phyloP scores from a whole-genome alignment of 2,329 filamentous ascomycete species.

The Paraconiothyrium sp. region DNA sequence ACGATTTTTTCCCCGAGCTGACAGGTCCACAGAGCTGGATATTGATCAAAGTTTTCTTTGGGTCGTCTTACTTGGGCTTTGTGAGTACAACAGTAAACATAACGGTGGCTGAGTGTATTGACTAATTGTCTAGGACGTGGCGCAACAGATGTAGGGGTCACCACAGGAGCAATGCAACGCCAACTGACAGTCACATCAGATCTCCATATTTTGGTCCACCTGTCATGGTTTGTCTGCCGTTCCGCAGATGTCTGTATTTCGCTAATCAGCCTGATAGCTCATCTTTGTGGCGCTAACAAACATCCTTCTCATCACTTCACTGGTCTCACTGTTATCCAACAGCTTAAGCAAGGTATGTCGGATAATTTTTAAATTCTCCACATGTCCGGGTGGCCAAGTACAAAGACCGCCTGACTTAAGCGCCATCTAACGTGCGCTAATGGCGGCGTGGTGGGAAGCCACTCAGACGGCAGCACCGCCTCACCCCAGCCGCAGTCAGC shows the following conservation, averaged over 20 bases:
- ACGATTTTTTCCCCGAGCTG: slow-evolving; percentile 16
- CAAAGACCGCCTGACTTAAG: slow-evolving; percentile 14
- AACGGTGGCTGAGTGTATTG: slow-evolving; percentile 6
- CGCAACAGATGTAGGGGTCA: slow-evolving; percentile 53
- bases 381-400: slow-evolving; percentile 2
- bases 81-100: slow-evolving; percentile 53
- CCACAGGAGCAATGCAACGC: background rate
- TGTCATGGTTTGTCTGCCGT: slow-evolving; percentile 56
- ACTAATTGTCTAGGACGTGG: slow-evolving; percentile 52
- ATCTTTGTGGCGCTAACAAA: slow-evolving; percentile 81
- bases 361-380: slow-evolving; percentile 21
- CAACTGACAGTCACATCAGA: slow-evolving; percentile 41
- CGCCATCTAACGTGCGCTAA: slow-evolving; percentile 24
- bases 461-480: slow-evolving; percentile 31
- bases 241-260: slow-evolving; percentile 25
- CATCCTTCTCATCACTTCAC: slow-evolving; percentile 79
- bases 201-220: slow-evolving; percentile 62
- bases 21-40: slow-evolving; percentile 67
- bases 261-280: slow-evolving; percentile 56
- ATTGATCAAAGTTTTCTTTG: slow-evolving; percentile 82
- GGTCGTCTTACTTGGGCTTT: slow-evolving; percentile 78
- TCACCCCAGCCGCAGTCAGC: slow-evolving; percentile 27
- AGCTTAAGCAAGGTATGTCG: slow-evolving; percentile 68
- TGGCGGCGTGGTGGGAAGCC: slow-evolving; percentile 23
- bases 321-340: slow-evolving; percentile 82